These are phyloP conservation scores for Russula sp. DNA, from an alignment of 768 basidiomycete genomes.

Conservation along the genomic window DNA sequence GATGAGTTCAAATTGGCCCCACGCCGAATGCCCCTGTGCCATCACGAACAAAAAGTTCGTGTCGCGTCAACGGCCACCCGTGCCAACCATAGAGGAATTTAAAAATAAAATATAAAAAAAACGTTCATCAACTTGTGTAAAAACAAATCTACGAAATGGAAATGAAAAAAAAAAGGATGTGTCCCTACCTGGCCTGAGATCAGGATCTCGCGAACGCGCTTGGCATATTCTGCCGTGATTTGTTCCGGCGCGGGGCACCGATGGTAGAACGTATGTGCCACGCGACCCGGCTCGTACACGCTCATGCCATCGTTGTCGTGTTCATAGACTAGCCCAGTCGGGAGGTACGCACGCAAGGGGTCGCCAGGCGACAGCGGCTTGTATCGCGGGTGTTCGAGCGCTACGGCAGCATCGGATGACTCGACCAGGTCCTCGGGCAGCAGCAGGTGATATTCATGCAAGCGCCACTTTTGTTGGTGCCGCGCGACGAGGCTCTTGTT, in stretches of 20 bases:
- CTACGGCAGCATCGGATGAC: conserved; percentile 16
- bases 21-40: conserved; percentile 76
- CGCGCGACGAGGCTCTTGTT: conserved; percentile 69
- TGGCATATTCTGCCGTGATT: conserved; percentile 19
- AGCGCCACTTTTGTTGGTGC: conserved; percentile 86
- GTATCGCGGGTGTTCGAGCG: neutral
- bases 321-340: conserved; percentile 41
- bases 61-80: neutral
- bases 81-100: neutral
- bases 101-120: neutral
- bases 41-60: neutral
- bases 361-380: conserved; percentile 48
- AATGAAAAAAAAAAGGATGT: neutral
- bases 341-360: conserved; percentile 55
- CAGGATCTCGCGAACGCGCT: conserved; percentile 50
- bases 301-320: conserved; percentile 44
- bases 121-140: neutral
- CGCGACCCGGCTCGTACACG: conserved; percentile 38
- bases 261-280: conserved; percentile 27
- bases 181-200: conserved; percentile 60
- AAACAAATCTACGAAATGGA: neutral
- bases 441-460: conserved; percentile 65
- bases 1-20: conserved; percentile 78
- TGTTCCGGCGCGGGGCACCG: conserved; percentile 7
- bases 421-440: conserved; percentile 28